phyloP scores from a whole-genome alignment of 306 rosid species.

The Cucumis cinereus region DNA sequence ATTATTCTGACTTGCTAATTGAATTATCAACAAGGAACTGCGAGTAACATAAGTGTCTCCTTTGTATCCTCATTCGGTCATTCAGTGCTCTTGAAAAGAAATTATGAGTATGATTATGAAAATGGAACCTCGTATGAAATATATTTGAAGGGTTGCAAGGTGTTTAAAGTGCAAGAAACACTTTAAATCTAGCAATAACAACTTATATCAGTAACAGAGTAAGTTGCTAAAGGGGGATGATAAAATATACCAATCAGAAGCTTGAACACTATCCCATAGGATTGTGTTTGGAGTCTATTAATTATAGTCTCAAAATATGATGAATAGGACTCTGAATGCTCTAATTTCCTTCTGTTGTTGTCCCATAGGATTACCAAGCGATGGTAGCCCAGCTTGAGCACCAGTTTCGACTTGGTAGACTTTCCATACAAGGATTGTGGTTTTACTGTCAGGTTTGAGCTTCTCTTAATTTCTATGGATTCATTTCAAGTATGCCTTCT shows the following conservation, averaged over 20 bases:
- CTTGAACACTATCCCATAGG: not conserved
- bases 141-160: not conserved
- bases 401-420: constrained; percentile 86
- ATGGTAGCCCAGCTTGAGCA: constrained; percentile 98
- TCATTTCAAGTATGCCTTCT: constrained; percentile 5
- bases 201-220: not conserved
- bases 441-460: constrained; percentile 82
- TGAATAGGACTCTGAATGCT: not conserved
- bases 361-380: constrained; percentile 79
- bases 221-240: not conserved
- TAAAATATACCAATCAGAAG: not conserved
- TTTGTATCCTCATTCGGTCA: not conserved
- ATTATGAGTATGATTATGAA: not conserved
- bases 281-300: not conserved
- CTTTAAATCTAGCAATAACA: not conserved
- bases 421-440: constrained; percentile 97
- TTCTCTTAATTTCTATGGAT: constrained; percentile 12
- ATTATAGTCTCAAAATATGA: not conserved
- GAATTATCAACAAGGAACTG: not conserved
- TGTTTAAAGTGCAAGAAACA: not conserved
- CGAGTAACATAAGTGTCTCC: not conserved
- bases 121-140: not conserved
- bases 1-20: not conserved
- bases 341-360: not conserved
- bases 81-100: not conserved